Evolutionary conservation across 2,329 filamentous ascomycete genomes (phyloP).

Genomic region (Tolypocladium ovalisporum): DNA sequence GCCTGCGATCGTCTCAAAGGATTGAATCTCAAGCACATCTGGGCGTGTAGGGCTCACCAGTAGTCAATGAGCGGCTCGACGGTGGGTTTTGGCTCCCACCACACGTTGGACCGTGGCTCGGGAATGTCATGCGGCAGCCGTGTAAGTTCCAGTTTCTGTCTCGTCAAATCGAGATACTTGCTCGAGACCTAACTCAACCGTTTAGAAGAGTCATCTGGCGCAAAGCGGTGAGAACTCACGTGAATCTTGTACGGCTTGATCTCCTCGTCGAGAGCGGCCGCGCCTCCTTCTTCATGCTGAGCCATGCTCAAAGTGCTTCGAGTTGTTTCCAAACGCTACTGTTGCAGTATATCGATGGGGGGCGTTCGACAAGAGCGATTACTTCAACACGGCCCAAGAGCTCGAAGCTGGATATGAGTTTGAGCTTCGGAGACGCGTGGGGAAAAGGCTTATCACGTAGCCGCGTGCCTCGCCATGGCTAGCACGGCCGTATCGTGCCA

Average conservation of each 20-base stretch:
- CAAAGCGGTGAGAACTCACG: conserved; percentile 26
- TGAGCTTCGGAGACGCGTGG: neutral
- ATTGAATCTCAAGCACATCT: too few species aligned
- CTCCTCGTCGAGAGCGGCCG: conserved; percentile 24
- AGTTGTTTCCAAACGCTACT: neutral
- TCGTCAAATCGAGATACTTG: conserved; percentile 56
- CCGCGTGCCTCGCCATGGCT: too few species aligned
- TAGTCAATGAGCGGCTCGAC: conserved; percentile 56
- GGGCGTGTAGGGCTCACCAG: conserved; percentile 30
- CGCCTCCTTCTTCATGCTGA: conserved; percentile 10
- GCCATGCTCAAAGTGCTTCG: conserved; percentile 4
- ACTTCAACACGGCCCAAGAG: neutral
- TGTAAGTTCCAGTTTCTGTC: conserved; percentile 55
- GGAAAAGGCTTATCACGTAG: neutral
- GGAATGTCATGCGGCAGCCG: conserved; percentile 49
- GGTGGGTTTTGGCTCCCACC: conserved; percentile 49
- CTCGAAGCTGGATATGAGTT: too few species aligned
- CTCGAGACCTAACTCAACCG: conserved; percentile 42
- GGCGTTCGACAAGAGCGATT: neutral
- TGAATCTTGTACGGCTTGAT: conserved; percentile 46
- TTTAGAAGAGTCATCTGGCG: neutral
- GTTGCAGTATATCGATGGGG: neutral
- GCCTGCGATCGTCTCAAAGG: conserved; percentile 29
- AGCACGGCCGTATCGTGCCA: neutral
- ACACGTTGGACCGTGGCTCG: conserved; percentile 34